Conservation (phyloP, 768 basidiomycete species). For the Gautieria morchelliformis region DNA sequence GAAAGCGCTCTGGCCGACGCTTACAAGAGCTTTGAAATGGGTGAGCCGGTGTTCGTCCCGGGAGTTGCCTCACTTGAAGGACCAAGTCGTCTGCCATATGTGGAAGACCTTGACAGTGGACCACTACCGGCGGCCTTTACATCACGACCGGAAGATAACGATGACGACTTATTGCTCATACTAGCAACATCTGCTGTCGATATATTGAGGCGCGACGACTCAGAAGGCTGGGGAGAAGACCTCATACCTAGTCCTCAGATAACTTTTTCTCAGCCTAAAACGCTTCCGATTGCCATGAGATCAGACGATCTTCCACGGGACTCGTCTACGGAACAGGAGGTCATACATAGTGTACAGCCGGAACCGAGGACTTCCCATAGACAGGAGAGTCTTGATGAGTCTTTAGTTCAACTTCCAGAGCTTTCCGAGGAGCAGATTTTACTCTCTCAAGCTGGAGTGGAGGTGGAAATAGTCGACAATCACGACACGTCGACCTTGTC, state of each 20-base stretch:
- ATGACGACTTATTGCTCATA: too few relatives aligned
- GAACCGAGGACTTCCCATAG: background rate
- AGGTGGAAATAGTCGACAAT: background rate
- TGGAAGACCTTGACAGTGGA: too few relatives aligned
- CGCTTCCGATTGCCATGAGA: background rate
- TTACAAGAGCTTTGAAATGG: too few relatives aligned
- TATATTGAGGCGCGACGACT: too few relatives aligned
- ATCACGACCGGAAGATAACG: too few relatives aligned
- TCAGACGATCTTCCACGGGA: background rate
- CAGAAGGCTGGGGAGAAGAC: too few relatives aligned
- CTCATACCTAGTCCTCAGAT: background rate
- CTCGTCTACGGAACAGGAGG: background rate
- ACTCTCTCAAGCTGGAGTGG: background rate
- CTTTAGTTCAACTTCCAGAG: background rate
- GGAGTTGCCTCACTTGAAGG: too few relatives aligned
- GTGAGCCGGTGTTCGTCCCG: too few relatives aligned
- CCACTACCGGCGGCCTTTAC: too few relatives aligned
- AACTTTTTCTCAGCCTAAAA: background rate
- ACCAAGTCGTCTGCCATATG: too few relatives aligned
- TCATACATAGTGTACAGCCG: background rate
- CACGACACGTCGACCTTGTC: background rate
- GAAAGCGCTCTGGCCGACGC: too few relatives aligned
- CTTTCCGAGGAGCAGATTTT: background rate
- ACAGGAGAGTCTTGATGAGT: background rate
- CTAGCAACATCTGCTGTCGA: too few relatives aligned